These are phyloP conservation scores for Uronychia binucleata DNA, from an alignment of 73 alveolate species.

Conservation along the genomic window DNA sequence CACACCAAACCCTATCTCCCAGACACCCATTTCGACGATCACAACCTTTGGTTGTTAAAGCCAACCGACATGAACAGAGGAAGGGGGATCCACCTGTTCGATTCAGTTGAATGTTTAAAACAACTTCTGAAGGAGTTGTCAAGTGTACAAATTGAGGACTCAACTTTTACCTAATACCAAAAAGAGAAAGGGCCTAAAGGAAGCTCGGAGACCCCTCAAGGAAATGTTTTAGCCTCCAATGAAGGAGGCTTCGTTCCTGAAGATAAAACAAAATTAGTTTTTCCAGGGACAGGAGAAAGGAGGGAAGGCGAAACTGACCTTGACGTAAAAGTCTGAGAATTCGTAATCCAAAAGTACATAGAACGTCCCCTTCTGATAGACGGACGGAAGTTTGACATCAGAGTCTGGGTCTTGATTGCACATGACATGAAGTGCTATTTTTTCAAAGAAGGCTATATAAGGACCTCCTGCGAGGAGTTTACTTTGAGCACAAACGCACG, in stretches of 20 bases:
- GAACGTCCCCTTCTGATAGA: conserved; percentile 74
- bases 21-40: conserved; percentile 18
- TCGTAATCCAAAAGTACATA: conserved; percentile 72
- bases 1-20: conserved; percentile 24
- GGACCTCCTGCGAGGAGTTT: conserved; percentile 63
- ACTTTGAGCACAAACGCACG: conserved; percentile 41
- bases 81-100: conserved; percentile 73
- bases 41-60: conserved; percentile 76
- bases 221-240: background rate
- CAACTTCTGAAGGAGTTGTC: conserved; percentile 50
- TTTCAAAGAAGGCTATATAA: conserved; percentile 54
- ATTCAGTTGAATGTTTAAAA: conserved; percentile 59
- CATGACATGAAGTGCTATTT: conserved; percentile 49
- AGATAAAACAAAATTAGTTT: background rate
- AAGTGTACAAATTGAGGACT: too few species aligned
- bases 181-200: background rate
- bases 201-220: background rate
- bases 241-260: background rate
- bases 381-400: conserved; percentile 75
- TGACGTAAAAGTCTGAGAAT: background rate
- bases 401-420: conserved; percentile 72
- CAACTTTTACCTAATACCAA: too few species aligned
- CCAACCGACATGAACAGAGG: conserved; percentile 82
- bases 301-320: background rate
- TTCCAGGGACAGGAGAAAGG: background rate